These are phyloP conservation scores for Parathielavia hyrcaniae DNA, from an alignment of 495 filamentous ascomycete species.

Conservation along the genomic window DNA sequence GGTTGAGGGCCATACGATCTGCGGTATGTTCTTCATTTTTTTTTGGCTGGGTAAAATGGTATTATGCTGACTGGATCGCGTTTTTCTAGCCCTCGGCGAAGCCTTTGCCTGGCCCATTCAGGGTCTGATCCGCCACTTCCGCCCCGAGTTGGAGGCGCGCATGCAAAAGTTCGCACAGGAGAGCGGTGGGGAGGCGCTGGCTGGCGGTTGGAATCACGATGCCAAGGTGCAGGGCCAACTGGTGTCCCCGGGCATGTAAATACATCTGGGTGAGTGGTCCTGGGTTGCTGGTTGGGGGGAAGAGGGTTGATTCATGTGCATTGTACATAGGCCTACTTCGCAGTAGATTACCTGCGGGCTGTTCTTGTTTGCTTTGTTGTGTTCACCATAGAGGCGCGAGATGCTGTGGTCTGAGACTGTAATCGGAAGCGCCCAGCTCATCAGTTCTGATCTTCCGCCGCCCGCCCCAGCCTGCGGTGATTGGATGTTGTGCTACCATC, in stretches of 20 bases:
- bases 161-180: constrained; percentile 69
- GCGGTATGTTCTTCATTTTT: constrained; percentile 51
- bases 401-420: background rate
- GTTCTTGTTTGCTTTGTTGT: constrained; percentile 11
- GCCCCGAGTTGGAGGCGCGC: constrained; percentile 85
- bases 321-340: constrained; percentile 5
- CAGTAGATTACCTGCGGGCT: constrained; percentile 4
- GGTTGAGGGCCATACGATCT: constrained; percentile 98
- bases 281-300: background rate
- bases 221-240: constrained; percentile 70
- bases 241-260: constrained; percentile 79
- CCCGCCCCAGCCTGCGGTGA: background rate
- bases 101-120: constrained; percentile 98
- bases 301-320: background rate
- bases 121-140: constrained; percentile 94
- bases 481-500: background rate
- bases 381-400: background rate
- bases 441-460: too few species aligned
- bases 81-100: constrained; percentile 68
- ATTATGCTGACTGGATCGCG: background rate
- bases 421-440: too few species aligned
- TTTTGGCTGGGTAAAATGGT: background rate
- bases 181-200: constrained; percentile 62
- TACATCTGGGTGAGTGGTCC: background rate
- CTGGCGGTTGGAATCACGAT: constrained; percentile 83